Percentiles rank a stretch among this genome's conserved stretches.
Evolutionary conservation across 192 early-diverging fungal genomes (phyloP).

Genomic region (Neocallimastix lanati): DNA sequence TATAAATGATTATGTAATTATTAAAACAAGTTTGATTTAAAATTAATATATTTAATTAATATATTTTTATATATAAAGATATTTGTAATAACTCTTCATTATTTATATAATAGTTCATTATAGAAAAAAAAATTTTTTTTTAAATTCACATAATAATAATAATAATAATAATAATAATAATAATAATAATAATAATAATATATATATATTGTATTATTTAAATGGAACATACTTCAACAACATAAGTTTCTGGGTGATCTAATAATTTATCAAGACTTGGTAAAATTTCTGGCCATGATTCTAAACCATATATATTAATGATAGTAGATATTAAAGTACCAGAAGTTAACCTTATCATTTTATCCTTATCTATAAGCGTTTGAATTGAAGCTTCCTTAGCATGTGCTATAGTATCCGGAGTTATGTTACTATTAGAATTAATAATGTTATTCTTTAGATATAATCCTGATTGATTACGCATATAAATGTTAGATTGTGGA

Average conservation of each 20-base stretch:
- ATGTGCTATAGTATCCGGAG: conserved; percentile 40
- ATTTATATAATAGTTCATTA: too few relatives aligned
- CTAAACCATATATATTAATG: conserved; percentile 42
- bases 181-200: too few relatives aligned
- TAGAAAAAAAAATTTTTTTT: too few relatives aligned
- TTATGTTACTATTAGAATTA: conserved; percentile 24
- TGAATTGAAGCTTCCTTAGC: conserved; percentile 36
- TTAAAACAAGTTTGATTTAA: too few relatives aligned
- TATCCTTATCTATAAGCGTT: conserved; percentile 52
- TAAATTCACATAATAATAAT: too few relatives aligned
- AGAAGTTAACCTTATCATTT: conserved; percentile 54
- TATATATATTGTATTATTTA: too few relatives aligned
- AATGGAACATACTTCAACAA: conserved; percentile 47
- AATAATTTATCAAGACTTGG: conserved; percentile 57
- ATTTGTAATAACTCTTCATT: too few relatives aligned
- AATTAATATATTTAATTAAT: too few relatives aligned
- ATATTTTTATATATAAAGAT: too few relatives aligned
- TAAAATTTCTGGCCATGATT: conserved; percentile 71
- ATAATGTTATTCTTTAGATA: conserved; percentile 61
- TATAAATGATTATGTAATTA: too few relatives aligned
- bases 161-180: too few relatives aligned
- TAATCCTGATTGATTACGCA: conserved; percentile 69
- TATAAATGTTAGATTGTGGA: conserved; percentile 39
- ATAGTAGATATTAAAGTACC: conserved; percentile 81
- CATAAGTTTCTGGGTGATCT: conserved; percentile 40